Conservation (phyloP, 2,329 filamentous ascomycete genomes). For the Apiospora sp. region DNA sequence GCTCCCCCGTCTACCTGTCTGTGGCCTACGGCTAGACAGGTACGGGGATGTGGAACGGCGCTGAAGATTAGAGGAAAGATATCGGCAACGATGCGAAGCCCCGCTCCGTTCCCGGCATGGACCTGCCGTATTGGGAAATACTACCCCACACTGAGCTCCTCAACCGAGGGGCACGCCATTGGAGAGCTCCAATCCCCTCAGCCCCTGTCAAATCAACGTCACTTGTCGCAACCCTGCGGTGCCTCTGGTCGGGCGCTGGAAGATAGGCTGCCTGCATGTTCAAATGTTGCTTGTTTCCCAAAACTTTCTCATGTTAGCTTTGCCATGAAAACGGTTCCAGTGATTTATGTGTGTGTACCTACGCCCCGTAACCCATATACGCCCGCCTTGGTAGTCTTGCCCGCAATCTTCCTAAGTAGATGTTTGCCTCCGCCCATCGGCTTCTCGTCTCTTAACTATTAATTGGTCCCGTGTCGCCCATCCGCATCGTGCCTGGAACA, state of each 20-base stretch:
- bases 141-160: constrained; percentile 24
- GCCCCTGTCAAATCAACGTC: constrained; percentile 8
- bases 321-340: background rate
- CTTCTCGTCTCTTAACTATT: constrained; percentile 23
- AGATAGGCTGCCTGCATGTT: background rate
- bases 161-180: constrained; percentile 1
- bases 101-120: constrained; percentile 21
- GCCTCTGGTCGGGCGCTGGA: background rate
- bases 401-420: constrained; percentile 9
- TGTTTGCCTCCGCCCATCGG: constrained; percentile 25
- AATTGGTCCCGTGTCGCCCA: background rate
- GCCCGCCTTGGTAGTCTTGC: background rate
- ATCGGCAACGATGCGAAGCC: background rate
- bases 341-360: background rate
- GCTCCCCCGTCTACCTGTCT: constrained; percentile 4
- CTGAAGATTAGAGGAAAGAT: constrained; percentile 2
- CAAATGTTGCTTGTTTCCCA: background rate
- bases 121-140: constrained; percentile 24
- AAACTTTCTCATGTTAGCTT: background rate
- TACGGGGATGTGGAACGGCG: background rate
- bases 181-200: background rate
- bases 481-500: background rate
- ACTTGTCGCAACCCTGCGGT: background rate
- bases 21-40: background rate
- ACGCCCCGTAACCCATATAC: background rate